Conservation (phyloP, 495 filamentous ascomycete species). For the Penicillium parvum region DNA sequence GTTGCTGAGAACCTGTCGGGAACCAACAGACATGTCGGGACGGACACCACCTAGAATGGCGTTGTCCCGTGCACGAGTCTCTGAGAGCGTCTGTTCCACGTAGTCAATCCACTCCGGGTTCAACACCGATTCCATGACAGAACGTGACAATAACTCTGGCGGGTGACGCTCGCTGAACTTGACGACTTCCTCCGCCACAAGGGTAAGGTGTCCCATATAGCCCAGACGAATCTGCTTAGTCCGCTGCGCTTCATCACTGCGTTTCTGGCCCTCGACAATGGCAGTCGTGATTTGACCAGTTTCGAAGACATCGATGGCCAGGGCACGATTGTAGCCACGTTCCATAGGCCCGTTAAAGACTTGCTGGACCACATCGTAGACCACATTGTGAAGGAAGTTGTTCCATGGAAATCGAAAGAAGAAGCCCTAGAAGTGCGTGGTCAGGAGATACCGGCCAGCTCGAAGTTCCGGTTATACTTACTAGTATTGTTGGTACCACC, state of each 20-base stretch:
- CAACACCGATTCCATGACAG: conserved; percentile 83
- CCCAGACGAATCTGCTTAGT: conserved; percentile 86
- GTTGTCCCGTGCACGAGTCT: conserved; percentile 94
- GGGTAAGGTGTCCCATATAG: conserved; percentile 97
- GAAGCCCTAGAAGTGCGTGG: conserved; percentile 58
- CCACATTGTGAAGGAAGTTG: conserved; percentile 98
- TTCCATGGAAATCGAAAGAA: conserved; percentile 99
- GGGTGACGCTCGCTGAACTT: conserved; percentile 96
- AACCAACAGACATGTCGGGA: conserved; percentile 73
- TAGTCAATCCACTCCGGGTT: conserved; percentile 89
- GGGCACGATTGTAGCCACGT: conserved; percentile 82
- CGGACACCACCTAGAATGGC: conserved; percentile 96
- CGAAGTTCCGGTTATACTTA: conserved; percentile 43
- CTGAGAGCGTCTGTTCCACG: conserved; percentile 88
- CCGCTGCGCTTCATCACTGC: conserved; percentile 77
- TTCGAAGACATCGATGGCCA: conserved; percentile 93
- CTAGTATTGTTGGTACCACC: conserved; percentile 93
- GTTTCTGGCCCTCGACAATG: conserved; percentile 84
- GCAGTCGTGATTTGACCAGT: conserved; percentile 82
- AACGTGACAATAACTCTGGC: conserved; percentile 76
- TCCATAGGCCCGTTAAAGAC: conserved; percentile 99
- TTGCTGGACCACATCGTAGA: conserved; percentile 98
- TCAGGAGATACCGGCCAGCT: conserved; percentile 1
- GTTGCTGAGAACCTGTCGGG: conserved; percentile 62
- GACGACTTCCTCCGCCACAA: conserved; percentile 97